phyloP scores from a whole-genome alignment of 2,329 filamentous ascomycete species.

The Aaosphaeria arxii region DNA sequence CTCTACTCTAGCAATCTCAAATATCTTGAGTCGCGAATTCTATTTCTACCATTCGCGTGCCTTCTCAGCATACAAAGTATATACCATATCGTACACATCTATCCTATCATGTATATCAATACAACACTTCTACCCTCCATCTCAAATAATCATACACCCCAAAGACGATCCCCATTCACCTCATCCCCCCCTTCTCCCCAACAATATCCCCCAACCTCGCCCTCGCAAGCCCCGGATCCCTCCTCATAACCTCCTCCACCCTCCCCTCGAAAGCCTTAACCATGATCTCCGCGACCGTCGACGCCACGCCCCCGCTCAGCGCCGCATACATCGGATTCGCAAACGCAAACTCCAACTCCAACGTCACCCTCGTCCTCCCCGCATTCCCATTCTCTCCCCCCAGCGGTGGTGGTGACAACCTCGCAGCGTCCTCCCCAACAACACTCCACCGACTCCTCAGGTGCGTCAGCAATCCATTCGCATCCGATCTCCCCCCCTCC shows the following conservation, averaged over 20 bases:
- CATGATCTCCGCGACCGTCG: constrained; percentile 83
- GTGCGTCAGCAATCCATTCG: constrained; percentile 58
- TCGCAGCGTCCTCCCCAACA: constrained; percentile 42
- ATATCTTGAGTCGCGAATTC: too few species aligned
- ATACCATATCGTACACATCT: too few species aligned
- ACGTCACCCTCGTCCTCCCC: constrained; percentile 68
- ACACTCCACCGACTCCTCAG: constrained; percentile 70
- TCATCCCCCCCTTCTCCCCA: too few species aligned
- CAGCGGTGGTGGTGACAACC: constrained; percentile 5
- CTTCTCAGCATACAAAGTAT: too few species aligned
- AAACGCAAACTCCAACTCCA: constrained; percentile 81
- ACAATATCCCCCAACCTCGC: constrained; percentile 14
- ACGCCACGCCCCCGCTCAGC: constrained; percentile 76
- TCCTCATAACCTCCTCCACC: constrained; percentile 56
- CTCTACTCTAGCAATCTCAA: too few species aligned
- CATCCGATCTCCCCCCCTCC: constrained; percentile 1
- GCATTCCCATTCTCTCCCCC: constrained; percentile 12
- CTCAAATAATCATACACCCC: too few species aligned
- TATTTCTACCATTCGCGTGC: too few species aligned
- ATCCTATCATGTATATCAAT: too few species aligned
- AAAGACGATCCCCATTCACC: too few species aligned
- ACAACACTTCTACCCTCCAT: too few species aligned
- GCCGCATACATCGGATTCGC: constrained; percentile 83
- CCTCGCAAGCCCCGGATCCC: constrained; percentile 15
- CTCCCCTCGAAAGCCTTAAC: constrained; percentile 88